Evolutionary conservation across 2,329 filamentous ascomycete genomes (phyloP).

Genomic region (Podosphaera xanthii): DNA sequence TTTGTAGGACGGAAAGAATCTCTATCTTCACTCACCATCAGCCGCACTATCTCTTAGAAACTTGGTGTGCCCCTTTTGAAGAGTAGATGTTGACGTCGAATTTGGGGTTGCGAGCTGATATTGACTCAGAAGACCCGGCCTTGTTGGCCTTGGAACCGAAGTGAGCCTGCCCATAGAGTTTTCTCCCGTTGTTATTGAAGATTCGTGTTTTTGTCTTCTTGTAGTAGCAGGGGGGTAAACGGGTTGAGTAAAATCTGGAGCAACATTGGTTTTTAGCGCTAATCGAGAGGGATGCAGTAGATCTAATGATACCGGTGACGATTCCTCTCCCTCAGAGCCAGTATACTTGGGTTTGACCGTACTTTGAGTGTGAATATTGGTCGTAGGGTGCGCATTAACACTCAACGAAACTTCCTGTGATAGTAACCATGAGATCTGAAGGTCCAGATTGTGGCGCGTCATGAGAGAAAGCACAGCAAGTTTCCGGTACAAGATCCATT

Average conservation of each 20-base stretch:
- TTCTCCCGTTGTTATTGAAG: slow-evolving; percentile 3
- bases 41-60: slow-evolving; percentile 7
- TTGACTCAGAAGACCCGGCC: slow-evolving; percentile 13
- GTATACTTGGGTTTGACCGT: too few relatives aligned
- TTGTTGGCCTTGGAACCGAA: slow-evolving; percentile 10
- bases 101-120: slow-evolving; percentile 13
- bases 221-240: slow-evolving; percentile 6
- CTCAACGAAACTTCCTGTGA: slow-evolving; percentile 11
- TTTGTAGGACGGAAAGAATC: slow-evolving; percentile 10
- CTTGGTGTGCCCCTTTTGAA: slow-evolving; percentile 6
- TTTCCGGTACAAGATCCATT: slow-evolving; percentile 9
- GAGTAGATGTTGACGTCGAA: slow-evolving; percentile 12
- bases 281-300: neutral
- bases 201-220: slow-evolving; percentile 5
- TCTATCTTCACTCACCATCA: too few relatives aligned
- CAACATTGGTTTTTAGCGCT: slow-evolving; percentile 8
- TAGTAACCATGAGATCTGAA: slow-evolving; percentile 17
- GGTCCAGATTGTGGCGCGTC: slow-evolving; percentile 17
- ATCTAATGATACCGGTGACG: too few relatives aligned
- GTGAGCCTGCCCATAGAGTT: slow-evolving; percentile 14
- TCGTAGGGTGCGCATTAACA: neutral
- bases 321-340: too few relatives aligned
- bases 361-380: too few relatives aligned
- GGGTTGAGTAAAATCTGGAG: slow-evolving; percentile 9
- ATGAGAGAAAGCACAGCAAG: slow-evolving; percentile 11